Evolutionary conservation across 495 filamentous ascomycete genomes (phyloP).

Genomic region (Jackrogersella multiformis): DNA sequence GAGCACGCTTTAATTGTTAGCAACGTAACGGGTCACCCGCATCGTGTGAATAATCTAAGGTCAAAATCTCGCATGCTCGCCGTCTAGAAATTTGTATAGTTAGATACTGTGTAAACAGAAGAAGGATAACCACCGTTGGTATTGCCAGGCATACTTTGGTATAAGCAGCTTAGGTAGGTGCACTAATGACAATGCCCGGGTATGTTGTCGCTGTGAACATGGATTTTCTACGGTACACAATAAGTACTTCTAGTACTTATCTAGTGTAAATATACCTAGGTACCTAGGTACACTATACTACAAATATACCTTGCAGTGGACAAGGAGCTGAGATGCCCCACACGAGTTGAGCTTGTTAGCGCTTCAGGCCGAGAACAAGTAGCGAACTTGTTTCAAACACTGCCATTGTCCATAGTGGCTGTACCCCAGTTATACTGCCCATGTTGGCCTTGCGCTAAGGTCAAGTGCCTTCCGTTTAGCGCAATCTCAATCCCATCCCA

Average conservation of each 20-base stretch:
- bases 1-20: conserved; percentile 29
- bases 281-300: no score
- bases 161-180: not conserved
- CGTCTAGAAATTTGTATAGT: conserved; percentile 9
- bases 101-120: conserved; percentile 18
- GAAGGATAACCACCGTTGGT: conserved; percentile 2
- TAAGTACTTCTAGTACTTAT: not conserved
- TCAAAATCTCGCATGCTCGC: conserved; percentile 7
- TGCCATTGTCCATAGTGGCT: conserved; percentile 43
- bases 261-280: no score
- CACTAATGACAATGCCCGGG: no score
- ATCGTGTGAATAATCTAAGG: conserved; percentile 20
- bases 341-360: conserved; percentile 31
- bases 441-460: conserved; percentile 38
- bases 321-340: conserved; percentile 23
- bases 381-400: conserved; percentile 44
- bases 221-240: not conserved
- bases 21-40: conserved; percentile 31
- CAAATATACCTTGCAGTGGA: not conserved
- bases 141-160: conserved; percentile 13
- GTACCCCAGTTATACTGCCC: conserved; percentile 39
- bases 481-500: conserved; percentile 42
- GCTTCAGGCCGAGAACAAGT: conserved; percentile 39
- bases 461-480: conserved; percentile 32
- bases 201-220: not conserved